A percentile compares a stretch with the other conserved stretches of the same genome.
Conservation (phyloP, 768 basidiomycete species). For the Clitopilus hobsonii region DNA sequence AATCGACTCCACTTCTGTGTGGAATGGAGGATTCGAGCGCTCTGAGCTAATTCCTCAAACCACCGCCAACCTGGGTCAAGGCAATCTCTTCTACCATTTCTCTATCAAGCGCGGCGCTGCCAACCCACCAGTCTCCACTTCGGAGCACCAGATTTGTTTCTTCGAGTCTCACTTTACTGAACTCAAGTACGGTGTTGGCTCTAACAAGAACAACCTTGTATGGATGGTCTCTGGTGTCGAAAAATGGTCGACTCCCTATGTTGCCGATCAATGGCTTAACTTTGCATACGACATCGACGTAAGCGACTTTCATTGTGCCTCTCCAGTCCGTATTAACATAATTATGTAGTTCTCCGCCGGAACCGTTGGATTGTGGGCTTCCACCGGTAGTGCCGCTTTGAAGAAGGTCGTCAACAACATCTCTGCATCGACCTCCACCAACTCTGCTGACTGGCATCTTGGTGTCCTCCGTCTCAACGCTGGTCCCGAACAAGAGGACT, state of each 20-base stretch:
- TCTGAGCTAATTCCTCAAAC: slow-evolving; percentile 42
- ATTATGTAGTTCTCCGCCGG: slow-evolving; percentile 39
- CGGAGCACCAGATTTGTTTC: slow-evolving; percentile 60
- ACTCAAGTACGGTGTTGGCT: slow-evolving; percentile 54
- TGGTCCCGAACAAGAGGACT: slow-evolving; percentile 44
- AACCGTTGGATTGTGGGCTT: slow-evolving; percentile 57
- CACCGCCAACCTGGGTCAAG: slow-evolving; percentile 48
- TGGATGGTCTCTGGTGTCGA: slow-evolving; percentile 45
- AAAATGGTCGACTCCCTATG: slow-evolving; percentile 49
- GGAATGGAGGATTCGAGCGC: slow-evolving; percentile 52
- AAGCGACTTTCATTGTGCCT: slow-evolving; percentile 13
- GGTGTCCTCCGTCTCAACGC: slow-evolving; percentile 55
- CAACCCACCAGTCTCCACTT: slow-evolving; percentile 46
- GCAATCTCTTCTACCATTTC: slow-evolving; percentile 61
- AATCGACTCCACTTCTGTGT: slow-evolving; percentile 48
- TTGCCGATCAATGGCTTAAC: slow-evolving; percentile 55
- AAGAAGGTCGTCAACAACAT: slow-evolving; percentile 44
- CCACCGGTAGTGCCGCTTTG: slow-evolving; percentile 42
- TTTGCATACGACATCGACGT: slow-evolving; percentile 65
- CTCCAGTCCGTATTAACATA: not conserved
- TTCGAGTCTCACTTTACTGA: slow-evolving; percentile 64
- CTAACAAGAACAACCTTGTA: slow-evolving; percentile 42
- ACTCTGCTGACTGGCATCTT: slow-evolving; percentile 58
- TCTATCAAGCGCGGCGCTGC: slow-evolving; percentile 43
- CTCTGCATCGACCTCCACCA: slow-evolving; percentile 47